Conservation (phyloP, 345 rosid genomes). For the Sisymbrium altissimum region DNA sequence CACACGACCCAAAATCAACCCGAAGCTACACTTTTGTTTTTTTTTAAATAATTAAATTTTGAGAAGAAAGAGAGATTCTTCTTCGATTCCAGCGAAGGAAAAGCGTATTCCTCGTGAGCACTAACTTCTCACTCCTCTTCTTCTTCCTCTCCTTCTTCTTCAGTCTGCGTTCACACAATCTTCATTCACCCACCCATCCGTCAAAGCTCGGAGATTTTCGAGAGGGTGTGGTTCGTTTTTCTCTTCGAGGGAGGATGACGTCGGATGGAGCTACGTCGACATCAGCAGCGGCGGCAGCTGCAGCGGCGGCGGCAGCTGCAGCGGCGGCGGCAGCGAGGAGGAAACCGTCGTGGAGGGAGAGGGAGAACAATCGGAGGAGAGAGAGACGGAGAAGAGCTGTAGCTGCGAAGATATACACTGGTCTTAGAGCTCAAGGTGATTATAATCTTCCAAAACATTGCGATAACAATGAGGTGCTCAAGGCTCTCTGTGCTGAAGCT, state of each 20-base stretch:
- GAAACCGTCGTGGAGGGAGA: conserved; percentile 97
- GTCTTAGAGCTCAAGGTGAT: conserved; percentile 85
- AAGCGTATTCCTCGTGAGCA: conserved; percentile 62
- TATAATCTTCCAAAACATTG: conserved; percentile 91
- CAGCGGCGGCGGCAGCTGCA: conserved; percentile 60
- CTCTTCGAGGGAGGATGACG: conserved; percentile 47
- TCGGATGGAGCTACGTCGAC: conserved; percentile 95
- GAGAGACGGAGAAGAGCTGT: conserved; percentile 90
- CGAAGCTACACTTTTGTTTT: no score
- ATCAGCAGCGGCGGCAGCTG: conserved; percentile 53
- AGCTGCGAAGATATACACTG: conserved; percentile 85
- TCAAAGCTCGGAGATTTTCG: neutral
- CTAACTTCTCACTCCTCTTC: conserved; percentile 25
- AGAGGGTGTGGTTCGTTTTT: neutral
- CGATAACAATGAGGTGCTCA: conserved; percentile 88
- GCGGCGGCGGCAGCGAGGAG: no score
- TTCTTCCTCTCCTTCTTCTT: neutral
- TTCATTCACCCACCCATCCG: neutral
- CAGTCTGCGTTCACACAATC: conserved; percentile 20
- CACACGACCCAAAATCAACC: conserved; percentile 11
- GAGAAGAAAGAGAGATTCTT: conserved; percentile 36
- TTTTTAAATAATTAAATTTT: neutral
- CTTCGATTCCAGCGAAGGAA: conserved; percentile 43
- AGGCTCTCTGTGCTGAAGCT: conserved; percentile 86
- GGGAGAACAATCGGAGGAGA: conserved; percentile 93